Conservation (phyloP, 306 rosid species). For the Delonix regia region DNA sequence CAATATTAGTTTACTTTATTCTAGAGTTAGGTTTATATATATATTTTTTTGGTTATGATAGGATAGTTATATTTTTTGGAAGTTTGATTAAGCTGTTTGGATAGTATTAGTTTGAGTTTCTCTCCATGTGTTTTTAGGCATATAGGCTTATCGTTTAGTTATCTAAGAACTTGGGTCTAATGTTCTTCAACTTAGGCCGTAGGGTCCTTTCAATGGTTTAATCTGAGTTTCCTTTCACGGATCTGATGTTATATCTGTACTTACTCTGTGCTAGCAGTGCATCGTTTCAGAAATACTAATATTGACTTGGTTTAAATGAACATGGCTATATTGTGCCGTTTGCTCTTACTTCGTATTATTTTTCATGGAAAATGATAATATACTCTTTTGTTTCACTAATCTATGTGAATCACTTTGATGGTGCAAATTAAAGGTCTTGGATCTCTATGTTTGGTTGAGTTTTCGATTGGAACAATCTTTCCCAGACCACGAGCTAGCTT, state of each 20-base stretch:
- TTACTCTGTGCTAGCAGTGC: not conserved
- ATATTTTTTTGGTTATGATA: too few species aligned
- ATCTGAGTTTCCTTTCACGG: not conserved
- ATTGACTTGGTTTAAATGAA: not conserved
- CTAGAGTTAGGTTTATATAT: too few species aligned
- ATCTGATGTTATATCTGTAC: too few species aligned
- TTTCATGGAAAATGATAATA: slow-evolving; percentile 32
- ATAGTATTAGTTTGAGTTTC: too few species aligned
- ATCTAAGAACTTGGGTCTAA: too few species aligned
- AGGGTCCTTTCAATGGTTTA: not conserved
- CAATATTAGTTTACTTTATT: too few species aligned
- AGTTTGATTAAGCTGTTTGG: too few species aligned
- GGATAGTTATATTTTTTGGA: too few species aligned
- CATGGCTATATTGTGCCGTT: not conserved
- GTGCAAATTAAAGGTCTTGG: slow-evolving; percentile 78
- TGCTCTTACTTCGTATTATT: not conserved
- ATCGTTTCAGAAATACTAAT: not conserved
- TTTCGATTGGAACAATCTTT: slow-evolving; percentile 83
- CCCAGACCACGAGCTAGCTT: slow-evolving; percentile 80
- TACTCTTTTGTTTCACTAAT: slow-evolving; percentile 14
- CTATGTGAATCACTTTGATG: slow-evolving; percentile 20
- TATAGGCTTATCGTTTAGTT: too few species aligned
- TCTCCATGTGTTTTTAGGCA: too few species aligned
- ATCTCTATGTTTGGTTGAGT: slow-evolving; percentile 96
- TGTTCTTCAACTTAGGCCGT: too few species aligned